These are phyloP conservation scores for Kwoniella sp. DNA, from an alignment of 768 basidiomycete genomes.

Conservation along the genomic window DNA sequence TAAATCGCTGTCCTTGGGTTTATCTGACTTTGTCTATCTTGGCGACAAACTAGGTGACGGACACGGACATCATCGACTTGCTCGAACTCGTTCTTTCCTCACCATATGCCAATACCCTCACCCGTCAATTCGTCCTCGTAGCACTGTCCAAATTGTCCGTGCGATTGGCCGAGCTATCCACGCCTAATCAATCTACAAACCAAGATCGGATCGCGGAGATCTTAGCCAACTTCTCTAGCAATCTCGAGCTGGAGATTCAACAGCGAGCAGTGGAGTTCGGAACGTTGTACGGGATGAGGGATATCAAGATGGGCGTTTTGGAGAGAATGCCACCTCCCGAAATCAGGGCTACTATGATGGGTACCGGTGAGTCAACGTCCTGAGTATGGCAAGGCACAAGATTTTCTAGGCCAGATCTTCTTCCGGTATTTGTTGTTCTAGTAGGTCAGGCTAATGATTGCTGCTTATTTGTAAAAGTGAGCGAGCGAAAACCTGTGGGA, in stretches of 20 bases:
- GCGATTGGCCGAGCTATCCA: conserved; percentile 62
- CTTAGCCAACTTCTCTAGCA: conserved; percentile 78
- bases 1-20: neutral
- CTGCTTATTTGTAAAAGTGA: conserved; percentile 62
- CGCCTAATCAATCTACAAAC: conserved; percentile 32
- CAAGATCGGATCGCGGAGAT: conserved; percentile 78
- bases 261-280: conserved; percentile 96
- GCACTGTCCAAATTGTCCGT: conserved; percentile 87
- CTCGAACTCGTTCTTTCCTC: conserved; percentile 84
- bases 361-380: conserved; percentile 66
- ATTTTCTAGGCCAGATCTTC: neutral
- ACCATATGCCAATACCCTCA: conserved; percentile 87
- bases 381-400: too few species aligned
- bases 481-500: conserved; percentile 94
- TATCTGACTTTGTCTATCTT: neutral
- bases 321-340: conserved; percentile 99
- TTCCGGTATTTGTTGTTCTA: too few species aligned
- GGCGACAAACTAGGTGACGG: conserved; percentile 63
- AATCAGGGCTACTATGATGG: conserved; percentile 94
- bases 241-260: conserved; percentile 89
- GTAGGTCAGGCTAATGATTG: conserved; percentile 13
- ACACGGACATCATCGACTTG: conserved; percentile 82
- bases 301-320: conserved; percentile 69
- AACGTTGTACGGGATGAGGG: conserved; percentile 63
- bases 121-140: conserved; percentile 87